Conservation (phyloP, 2,329 filamentous ascomycete genomes). For the Apiospora aurea region DNA sequence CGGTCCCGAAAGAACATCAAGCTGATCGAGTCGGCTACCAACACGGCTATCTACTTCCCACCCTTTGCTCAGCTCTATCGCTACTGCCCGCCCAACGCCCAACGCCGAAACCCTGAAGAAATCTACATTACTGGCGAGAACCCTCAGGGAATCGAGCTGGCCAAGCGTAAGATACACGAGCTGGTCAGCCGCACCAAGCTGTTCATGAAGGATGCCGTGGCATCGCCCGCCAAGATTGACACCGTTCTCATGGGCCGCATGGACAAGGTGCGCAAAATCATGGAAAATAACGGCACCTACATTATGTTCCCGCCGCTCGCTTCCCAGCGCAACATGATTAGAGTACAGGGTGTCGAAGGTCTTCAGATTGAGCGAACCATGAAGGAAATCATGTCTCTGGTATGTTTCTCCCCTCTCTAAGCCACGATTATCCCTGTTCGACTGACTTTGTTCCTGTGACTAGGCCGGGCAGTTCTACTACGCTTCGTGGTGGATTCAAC, state of each 20-base stretch:
- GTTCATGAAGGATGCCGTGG: conserved; percentile 89
- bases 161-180: conserved; percentile 91
- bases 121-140: conserved; percentile 95
- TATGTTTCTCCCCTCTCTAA: conserved; percentile 52
- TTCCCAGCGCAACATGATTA: conserved; percentile 81
- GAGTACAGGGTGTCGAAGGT: conserved; percentile 92
- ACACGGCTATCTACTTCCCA: conserved; percentile 97
- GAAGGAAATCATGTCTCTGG: conserved; percentile 92
- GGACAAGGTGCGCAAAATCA: conserved; percentile 97
- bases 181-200: conserved; percentile 81
- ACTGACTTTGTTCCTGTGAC: conserved; percentile 35
- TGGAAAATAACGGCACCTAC: conserved; percentile 94
- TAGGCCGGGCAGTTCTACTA: conserved; percentile 97
- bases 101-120: conserved; percentile 82
- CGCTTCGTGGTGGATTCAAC: conserved; percentile 92
- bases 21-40: conserved; percentile 92
- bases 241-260: conserved; percentile 89
- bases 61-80: conserved; percentile 92
- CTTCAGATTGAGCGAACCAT: conserved; percentile 94
- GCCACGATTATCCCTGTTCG: background rate
- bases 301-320: conserved; percentile 91
- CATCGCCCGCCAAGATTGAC: conserved; percentile 92
- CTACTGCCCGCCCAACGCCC: conserved; percentile 84
- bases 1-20: conserved; percentile 98
- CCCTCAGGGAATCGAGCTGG: conserved; percentile 81